Evolutionary conservation across 768 basidiomycete species (phyloP).

Genomic region (Chlorophyllum brunneum): DNA sequence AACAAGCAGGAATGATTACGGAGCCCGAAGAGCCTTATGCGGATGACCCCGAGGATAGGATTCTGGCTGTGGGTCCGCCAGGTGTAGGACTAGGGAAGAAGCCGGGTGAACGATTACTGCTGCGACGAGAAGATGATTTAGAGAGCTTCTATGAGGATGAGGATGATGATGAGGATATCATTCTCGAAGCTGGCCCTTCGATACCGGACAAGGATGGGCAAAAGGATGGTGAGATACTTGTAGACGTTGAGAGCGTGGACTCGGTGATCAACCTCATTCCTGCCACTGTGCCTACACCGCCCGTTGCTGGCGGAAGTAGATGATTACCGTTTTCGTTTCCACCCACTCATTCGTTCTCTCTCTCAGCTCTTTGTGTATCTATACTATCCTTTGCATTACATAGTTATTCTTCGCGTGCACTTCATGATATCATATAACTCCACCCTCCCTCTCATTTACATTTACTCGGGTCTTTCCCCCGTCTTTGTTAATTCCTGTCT

Average conservation of each 20-base stretch:
- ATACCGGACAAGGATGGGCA: slow-evolving; percentile 2
- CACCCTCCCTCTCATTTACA: no score
- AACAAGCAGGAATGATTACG: slow-evolving; percentile 22
- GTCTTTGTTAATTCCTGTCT: no score
- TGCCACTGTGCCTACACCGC: background rate
- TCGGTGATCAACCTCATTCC: background rate
- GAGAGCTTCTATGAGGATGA: slow-evolving; percentile 28
- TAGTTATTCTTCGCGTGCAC: no score
- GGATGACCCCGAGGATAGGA: slow-evolving; percentile 34
- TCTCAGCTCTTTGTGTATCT: no score
- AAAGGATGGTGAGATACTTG: background rate
- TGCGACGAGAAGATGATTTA: slow-evolving; percentile 33
- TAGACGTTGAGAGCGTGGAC: slow-evolving; percentile 2
- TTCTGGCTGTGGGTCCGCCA: slow-evolving; percentile 56
- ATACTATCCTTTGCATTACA: no score
- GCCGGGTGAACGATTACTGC: slow-evolving; percentile 20
- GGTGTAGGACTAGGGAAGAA: slow-evolving; percentile 39
- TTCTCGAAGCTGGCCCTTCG: slow-evolving; percentile 67
- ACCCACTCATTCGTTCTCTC: no score
- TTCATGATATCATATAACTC: no score
- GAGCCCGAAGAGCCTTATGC: slow-evolving; percentile 25
- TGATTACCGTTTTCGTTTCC: no score
- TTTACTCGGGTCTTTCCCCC: no score
- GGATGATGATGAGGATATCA: slow-evolving; percentile 64
- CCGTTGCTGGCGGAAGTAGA: background rate